Conservation (phyloP, 1,139 yeast species). For the Torulaspora pretoriensis region DNA sequence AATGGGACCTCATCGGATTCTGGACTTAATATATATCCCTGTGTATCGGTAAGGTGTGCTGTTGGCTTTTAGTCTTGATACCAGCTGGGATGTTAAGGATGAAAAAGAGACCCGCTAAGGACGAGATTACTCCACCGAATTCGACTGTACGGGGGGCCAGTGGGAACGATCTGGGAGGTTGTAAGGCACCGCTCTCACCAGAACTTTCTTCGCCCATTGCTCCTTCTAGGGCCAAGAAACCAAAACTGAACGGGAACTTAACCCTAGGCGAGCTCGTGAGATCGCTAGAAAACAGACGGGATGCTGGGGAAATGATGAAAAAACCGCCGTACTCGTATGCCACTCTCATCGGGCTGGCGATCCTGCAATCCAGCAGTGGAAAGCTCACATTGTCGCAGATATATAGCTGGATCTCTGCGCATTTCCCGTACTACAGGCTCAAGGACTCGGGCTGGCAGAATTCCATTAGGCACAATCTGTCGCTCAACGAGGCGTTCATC, state of each 20-base stretch:
- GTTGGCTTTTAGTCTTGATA: background rate
- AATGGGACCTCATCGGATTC: constrained; percentile 3
- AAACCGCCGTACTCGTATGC: constrained; percentile 97
- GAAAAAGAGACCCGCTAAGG: constrained; percentile 10
- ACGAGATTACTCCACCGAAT: constrained; percentile 28
- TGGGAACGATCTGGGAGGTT: background rate
- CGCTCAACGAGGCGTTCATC: constrained; percentile 79
- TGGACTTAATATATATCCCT: constrained; percentile 2
- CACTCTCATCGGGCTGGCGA: constrained; percentile 89
- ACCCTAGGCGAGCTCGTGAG: constrained; percentile 24
- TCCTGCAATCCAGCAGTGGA: constrained; percentile 74
- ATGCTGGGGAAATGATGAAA: constrained; percentile 31
- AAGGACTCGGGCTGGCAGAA: constrained; percentile 95
- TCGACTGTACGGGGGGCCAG: constrained; percentile 20
- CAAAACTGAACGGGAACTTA: constrained; percentile 23
- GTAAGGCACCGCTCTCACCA: constrained; percentile 41
- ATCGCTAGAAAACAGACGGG: constrained; percentile 24
- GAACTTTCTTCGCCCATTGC: constrained; percentile 45
- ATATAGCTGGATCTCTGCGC: constrained; percentile 86
- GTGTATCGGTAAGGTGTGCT: background rate
- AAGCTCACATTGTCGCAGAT: constrained; percentile 85
- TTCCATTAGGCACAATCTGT: constrained; percentile 80
- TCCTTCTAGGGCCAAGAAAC: constrained; percentile 24
- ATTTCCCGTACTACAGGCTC: constrained; percentile 76
- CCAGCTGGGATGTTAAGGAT: background rate